These are phyloP conservation scores for Amaranthus hypochondriacus DNA, from an alignment of 148 eudicot genomes.

Conservation along the genomic window DNA sequence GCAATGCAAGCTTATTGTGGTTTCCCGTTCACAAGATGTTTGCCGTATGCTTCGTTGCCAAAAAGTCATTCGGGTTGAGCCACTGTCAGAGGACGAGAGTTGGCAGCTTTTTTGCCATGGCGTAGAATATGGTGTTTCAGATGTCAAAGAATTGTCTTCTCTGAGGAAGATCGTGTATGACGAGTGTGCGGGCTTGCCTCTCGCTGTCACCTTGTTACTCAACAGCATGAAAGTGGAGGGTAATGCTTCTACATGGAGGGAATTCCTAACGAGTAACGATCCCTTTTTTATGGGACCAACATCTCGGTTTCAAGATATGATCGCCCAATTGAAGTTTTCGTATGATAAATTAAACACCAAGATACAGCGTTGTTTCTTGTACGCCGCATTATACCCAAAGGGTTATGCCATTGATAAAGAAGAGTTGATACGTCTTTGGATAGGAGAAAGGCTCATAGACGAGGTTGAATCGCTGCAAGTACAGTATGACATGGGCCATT, in stretches of 20 bases:
- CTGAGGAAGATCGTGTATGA: background rate
- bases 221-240: background rate
- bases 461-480: slow-evolving; percentile 15
- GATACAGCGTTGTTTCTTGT: slow-evolving; percentile 15
- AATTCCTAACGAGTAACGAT: background rate
- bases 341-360: slow-evolving; percentile 7
- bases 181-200: slow-evolving; percentile 21
- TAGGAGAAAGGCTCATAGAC: slow-evolving; percentile 18
- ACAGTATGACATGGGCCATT: slow-evolving; percentile 20
- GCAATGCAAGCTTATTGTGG: slow-evolving; percentile 12
- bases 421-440: slow-evolving; percentile 23
- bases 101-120: slow-evolving; percentile 14
- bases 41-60: slow-evolving; percentile 20
- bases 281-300: background rate
- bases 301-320: background rate
- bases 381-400: slow-evolving; percentile 17
- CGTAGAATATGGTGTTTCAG: background rate
- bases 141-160: background rate
- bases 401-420: slow-evolving; percentile 14
- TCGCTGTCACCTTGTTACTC: slow-evolving; percentile 14
- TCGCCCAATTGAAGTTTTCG: slow-evolving; percentile 7
- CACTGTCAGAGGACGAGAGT: slow-evolving; percentile 13
- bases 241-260: slow-evolving; percentile 13
- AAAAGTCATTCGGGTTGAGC: slow-evolving; percentile 9
- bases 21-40: slow-evolving; percentile 13